Evolutionary conservation across 83 land plant species (phyloP).

Genomic region (Picea abies): DNA sequence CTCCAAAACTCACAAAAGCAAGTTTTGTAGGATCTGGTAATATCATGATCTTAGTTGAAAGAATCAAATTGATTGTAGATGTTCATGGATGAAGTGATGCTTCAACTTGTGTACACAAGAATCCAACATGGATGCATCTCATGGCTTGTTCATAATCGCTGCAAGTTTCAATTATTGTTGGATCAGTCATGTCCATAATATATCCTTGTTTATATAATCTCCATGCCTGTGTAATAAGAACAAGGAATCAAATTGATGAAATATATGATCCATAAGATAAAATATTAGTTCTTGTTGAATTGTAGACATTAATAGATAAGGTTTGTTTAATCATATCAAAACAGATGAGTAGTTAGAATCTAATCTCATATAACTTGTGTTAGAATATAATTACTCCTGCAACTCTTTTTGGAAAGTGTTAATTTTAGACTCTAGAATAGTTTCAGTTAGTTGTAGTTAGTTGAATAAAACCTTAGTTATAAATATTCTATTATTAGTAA

Average conservation of each 20-base stretch:
- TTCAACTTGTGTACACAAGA: conserved; percentile 33
- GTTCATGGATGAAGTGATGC: conserved; percentile 25
- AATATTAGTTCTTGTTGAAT: too few species aligned
- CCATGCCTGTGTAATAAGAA: conserved; percentile 28
- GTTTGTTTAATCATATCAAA: neutral
- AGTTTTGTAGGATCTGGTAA: neutral
- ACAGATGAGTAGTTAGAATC: neutral
- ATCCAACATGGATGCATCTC: conserved; percentile 26
- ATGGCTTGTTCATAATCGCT: conserved; percentile 8
- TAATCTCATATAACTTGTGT: too few species aligned
- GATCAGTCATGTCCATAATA: conserved; percentile 12
- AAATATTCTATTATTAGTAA: too few species aligned
- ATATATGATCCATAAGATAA: too few species aligned
- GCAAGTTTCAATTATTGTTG: conserved; percentile 18
- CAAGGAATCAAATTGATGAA: too few species aligned
- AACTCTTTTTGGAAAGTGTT: too few species aligned
- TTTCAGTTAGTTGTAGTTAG: too few species aligned
- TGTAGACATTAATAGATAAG: too few species aligned
- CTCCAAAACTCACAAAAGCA: too few species aligned
- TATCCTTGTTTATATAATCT: conserved; percentile 15
- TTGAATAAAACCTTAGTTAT: too few species aligned
- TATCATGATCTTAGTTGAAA: conserved; percentile 4
- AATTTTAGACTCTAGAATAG: too few species aligned
- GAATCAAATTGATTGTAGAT: conserved; percentile 28
- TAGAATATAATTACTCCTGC: too few species aligned